Evolutionary conservation across 1,139 yeast genomes (phyloP), one percentile per base, ranked within the genome.

Genomic region (Debaryomycetaceae sp.): DNA sequence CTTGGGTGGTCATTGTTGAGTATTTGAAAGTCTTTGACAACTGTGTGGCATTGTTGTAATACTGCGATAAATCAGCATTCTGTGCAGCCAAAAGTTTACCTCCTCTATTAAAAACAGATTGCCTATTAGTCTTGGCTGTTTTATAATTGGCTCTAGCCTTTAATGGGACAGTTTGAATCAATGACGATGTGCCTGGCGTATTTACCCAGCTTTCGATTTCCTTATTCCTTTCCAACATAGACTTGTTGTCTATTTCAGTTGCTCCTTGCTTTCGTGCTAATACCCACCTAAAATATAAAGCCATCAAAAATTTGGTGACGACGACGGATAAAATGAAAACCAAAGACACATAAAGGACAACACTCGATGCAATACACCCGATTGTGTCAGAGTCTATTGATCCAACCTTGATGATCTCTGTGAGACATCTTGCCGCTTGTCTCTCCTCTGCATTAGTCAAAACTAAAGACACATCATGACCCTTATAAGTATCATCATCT

Each of bases 321-420:
- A 90, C 96, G 46, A 91, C 81, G 1, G 95, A 78, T 48, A 93
- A 75, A 58, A 93, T 91, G 63, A 93, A 88, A 9, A 87, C 84
- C 59, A 93, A 75, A 0, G 97, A 87, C 13, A 85, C 78, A 54
- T 83, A 81, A 50, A 93, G 76, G 2, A 91, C 97, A 40, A 90
- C 83, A 49, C 80, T 74, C 1, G 97, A 88, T 0, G 97, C 96
- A 63, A 93, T 83, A 67, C 99, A 93, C n/a, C 99, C 99, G 58
- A 93, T 82, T 9, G 96, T 83, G 45, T 88, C 90, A 1, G 95
- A 81, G 61, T 93, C 98, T 45, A 93, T 81, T 40, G 81, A 83
- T 23, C 99, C 99, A 22, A 91, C 95, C 66, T 85, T 88, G 45
- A 87, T 74, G 46, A 88, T 86, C 64, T 93, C 98, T n/a, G 86